Conservation (phyloP, 2,329 filamentous ascomycete genomes). For the Golovinomyces cichoracearum region DNA sequence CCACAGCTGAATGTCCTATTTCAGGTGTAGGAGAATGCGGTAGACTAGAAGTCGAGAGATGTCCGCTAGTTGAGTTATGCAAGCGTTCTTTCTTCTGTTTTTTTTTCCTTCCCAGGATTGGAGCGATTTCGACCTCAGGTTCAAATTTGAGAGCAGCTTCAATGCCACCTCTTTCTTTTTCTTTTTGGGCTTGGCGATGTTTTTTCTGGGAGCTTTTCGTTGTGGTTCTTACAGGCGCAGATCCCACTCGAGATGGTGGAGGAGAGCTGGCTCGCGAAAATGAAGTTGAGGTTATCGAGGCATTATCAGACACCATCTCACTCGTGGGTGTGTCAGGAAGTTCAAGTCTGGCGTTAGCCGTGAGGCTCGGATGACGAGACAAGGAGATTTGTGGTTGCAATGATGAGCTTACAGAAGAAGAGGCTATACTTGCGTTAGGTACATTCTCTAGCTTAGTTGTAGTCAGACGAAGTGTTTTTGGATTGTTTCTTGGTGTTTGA, state of each 20-base stretch:
- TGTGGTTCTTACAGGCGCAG: constrained; percentile 39
- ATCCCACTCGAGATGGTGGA: constrained; percentile 37
- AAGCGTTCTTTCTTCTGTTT: constrained; percentile 54
- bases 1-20: constrained; percentile 1
- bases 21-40: constrained; percentile 8
- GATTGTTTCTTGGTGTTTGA: constrained; percentile 24
- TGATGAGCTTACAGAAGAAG: constrained; percentile 15
- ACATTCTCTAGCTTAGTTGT: constrained; percentile 35
- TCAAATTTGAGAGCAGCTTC: constrained; percentile 20
- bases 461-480: constrained; percentile 46
- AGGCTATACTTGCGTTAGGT: constrained; percentile 14
- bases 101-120: constrained; percentile 57
- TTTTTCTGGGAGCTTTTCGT: constrained; percentile 63
- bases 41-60: constrained; percentile 11
- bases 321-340: constrained; percentile 48
- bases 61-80: constrained; percentile 12
- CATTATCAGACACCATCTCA: constrained; percentile 51
- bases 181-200: constrained; percentile 39
- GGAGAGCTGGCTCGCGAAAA: constrained; percentile 49
- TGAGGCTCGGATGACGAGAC: constrained; percentile 25
- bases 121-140: constrained; percentile 29
- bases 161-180: constrained; percentile 30
- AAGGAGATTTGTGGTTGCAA: constrained; percentile 19
- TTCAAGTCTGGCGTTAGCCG: constrained; percentile 21
- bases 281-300: constrained; percentile 47